phyloP scores from a whole-genome alignment of 192 early-diverging fungal genomes.

The Spizellomyces sp. region DNA sequence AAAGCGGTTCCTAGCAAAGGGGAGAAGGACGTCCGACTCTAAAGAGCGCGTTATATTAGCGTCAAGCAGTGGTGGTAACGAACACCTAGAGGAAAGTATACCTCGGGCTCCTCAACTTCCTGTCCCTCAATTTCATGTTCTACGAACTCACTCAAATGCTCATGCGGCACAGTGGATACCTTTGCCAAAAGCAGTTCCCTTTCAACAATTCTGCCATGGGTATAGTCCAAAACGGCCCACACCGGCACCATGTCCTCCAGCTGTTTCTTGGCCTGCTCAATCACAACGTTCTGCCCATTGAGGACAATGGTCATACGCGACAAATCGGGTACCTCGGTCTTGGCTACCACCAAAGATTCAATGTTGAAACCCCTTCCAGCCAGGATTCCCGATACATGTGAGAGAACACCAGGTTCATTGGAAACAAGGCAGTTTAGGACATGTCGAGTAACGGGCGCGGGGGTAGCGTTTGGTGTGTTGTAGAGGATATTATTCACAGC shows the following conservation, averaged over 20 bases:
- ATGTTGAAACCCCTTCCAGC: conserved; percentile 97
- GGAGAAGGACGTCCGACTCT: conserved; percentile 20
- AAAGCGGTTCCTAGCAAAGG: conserved; percentile 59
- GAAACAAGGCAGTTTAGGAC: conserved; percentile 94
- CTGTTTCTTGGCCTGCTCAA: conserved; percentile 94
- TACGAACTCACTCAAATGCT: conserved; percentile 29
- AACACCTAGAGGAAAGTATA: neutral
- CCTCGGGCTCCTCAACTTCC: conserved; percentile 11
- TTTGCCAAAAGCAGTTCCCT: conserved; percentile 93
- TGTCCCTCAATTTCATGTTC: conserved; percentile 28
- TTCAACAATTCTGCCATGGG: conserved; percentile 83
- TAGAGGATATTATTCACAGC: conserved; percentile 97
- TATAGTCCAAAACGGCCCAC: conserved; percentile 98
- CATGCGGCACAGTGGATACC: conserved; percentile 72
- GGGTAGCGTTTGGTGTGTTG: conserved; percentile 74
- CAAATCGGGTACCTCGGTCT: conserved; percentile 91
- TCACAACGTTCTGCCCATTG: conserved; percentile 74
- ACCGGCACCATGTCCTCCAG: conserved; percentile 96
- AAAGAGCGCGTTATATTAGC: neutral
- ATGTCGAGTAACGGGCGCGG: conserved; percentile 70
- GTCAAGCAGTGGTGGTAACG: no score
- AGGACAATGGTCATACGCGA: conserved; percentile 96
- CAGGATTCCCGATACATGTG: conserved; percentile 65
- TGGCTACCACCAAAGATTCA: conserved; percentile 94
- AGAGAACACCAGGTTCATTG: conserved; percentile 72